A percentile compares a stretch with the other conserved stretches of the same genome.
phyloP scores from a whole-genome alignment of 129 eudicot species.

The Pulicaria dysenterica region DNA sequence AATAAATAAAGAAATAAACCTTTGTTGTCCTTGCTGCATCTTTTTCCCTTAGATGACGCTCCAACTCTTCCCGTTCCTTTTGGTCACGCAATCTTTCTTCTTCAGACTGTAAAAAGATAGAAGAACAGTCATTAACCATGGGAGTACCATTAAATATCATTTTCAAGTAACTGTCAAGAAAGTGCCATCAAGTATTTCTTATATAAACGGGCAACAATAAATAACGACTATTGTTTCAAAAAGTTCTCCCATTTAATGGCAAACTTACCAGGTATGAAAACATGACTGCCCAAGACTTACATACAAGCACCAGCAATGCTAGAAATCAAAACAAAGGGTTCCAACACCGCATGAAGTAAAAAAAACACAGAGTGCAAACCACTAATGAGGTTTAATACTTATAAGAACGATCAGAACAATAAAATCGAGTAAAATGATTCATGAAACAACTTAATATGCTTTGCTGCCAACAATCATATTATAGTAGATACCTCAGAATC shows the following conservation, averaged over 20 bases:
- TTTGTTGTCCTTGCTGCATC: conserved; percentile 91
- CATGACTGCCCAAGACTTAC: too few relatives aligned
- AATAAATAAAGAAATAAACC: conserved; percentile 42
- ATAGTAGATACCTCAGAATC: conserved; percentile 68
- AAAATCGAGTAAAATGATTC: not conserved
- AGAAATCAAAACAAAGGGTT: too few relatives aligned
- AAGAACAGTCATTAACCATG: not conserved
- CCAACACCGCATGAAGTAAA: too few relatives aligned
- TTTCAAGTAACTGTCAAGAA: not conserved
- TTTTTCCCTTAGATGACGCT: conserved; percentile 69
- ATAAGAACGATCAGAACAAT: too few relatives aligned
- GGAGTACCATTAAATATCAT: not conserved
- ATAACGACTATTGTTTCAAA: not conserved
- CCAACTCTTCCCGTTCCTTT: conserved; percentile 85
- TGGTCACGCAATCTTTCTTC: conserved; percentile 96
- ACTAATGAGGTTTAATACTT: too few relatives aligned
- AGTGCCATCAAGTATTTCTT: not conserved
- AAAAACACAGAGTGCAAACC: too few relatives aligned
- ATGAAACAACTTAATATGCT: not conserved
- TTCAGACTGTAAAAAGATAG: conserved; percentile 61
- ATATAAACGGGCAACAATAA: not conserved
- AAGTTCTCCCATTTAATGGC: too few relatives aligned
- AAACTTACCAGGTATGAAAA: too few relatives aligned
- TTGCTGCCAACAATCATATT: not conserved
- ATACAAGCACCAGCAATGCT: too few relatives aligned